These are phyloP conservation scores for Fusarium sp. DNA, from an alignment of 2,329 filamentous ascomycete genomes.

Conservation along the genomic window DNA sequence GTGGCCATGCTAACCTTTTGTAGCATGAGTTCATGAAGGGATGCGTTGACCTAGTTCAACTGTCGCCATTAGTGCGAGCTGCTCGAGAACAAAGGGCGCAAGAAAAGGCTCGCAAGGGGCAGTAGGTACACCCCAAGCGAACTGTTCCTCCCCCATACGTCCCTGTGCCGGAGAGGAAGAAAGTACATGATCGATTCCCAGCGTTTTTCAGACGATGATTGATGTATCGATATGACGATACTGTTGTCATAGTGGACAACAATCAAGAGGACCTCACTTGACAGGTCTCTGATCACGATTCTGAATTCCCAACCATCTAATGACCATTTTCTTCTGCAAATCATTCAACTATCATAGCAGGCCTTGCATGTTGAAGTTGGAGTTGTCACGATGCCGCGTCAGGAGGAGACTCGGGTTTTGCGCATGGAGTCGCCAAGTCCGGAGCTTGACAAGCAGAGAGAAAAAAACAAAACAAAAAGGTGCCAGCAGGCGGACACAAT, in stretches of 20 bases:
- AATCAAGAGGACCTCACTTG: conserved; percentile 16
- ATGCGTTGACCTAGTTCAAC: conserved; percentile 76
- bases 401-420: conserved; percentile 33
- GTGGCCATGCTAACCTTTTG: conserved; percentile 30
- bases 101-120: conserved; percentile 78
- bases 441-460: conserved; percentile 19
- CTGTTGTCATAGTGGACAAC: conserved; percentile 20
- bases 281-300: conserved; percentile 24
- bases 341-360: conserved; percentile 43
- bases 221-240: conserved; percentile 9
- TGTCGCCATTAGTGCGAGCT: conserved; percentile 86
- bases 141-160: conserved; percentile 23
- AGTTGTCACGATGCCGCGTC: conserved; percentile 38
- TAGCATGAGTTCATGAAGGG: conserved; percentile 84
- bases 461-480: conserved; percentile 25
- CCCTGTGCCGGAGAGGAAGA: conserved; percentile 17
- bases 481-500: conserved; percentile 38
- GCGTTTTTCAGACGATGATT: conserved; percentile 34
- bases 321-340: conserved; percentile 42
- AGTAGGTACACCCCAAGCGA: conserved; percentile 42
- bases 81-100: conserved; percentile 86
- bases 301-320: conserved; percentile 41
- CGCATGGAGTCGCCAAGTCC: conserved; percentile 33
- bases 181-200: conserved; percentile 23
- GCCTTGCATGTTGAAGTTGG: conserved; percentile 42